Evolutionary conservation across 352 stramenopile genomes (phyloP), one percentile per base, ranked within the genome.

Genomic region (Phytopythium litorale): DNA sequence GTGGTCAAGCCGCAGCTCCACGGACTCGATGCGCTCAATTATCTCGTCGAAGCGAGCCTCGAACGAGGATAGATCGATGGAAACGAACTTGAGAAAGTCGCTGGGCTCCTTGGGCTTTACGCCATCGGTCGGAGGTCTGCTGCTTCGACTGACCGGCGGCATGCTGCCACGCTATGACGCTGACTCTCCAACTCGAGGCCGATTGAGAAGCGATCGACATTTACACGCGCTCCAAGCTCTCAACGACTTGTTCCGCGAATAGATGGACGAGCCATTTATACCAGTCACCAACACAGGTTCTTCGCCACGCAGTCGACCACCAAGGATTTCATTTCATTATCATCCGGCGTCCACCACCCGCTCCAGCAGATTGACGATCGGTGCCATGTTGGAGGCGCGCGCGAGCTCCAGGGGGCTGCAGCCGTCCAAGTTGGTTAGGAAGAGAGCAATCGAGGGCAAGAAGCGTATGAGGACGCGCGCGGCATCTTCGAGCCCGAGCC

Each of bases 11-110:
- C 57, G 64, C 7, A 54, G 52, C 53, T 89, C 78, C 4, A 88
- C 71, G 4, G 66, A 65, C 51, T 74, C 66, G 3, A 89, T 60
- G 18, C 77, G 76, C 12, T 63, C 71, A 28, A 87, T 76, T 42
- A 87, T 60, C 25, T 80, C 64, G 15, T 84, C 70, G 40, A 89
- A 84, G 8, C 78, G 78, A 4, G 71, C 53, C 49, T 89, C 72
- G 48, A 89, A 56, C 16, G 72, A 71, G 30, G 78, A 86, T 11
- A 81, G 65, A 45, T 81, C 73, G 46, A 81, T 65, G 4, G 75
- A 66, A 33, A 81, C 73, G 52, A 73, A 54, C 67, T 84, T 81
- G 33, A 73, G 48, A 61, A 81, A 78, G 23, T 81, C 75, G 15
- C 68, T 84, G 16, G 70, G 62, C n/a, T 51, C 53, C 15, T 63